Percentiles rank a stretch among this genome's conserved stretches.
These are phyloP conservation scores for Aureobasidium pullulans DNA, from an alignment of 2,329 filamentous ascomycete genomes.

Conservation along the genomic window DNA sequence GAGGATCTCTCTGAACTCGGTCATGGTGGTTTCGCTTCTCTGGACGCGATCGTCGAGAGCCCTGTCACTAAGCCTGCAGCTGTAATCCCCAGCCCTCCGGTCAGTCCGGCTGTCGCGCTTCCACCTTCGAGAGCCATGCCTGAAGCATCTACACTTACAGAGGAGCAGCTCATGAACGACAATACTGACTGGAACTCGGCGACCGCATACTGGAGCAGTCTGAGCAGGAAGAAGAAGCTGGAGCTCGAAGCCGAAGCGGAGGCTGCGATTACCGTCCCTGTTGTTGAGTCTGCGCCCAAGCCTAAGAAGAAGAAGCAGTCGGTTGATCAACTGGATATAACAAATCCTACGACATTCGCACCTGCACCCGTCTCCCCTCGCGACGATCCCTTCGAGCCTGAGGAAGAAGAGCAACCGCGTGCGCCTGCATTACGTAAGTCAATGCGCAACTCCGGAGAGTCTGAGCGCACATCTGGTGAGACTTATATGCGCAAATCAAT, in stretches of 20 bases:
- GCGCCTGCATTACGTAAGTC: slow-evolving; percentile 34
- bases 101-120: slow-evolving; percentile 21
- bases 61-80: slow-evolving; percentile 33
- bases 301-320: slow-evolving; percentile 35
- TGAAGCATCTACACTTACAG: slow-evolving; percentile 7
- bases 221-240: slow-evolving; percentile 56
- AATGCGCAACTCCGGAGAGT: slow-evolving; percentile 17
- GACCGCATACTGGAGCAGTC: slow-evolving; percentile 61
- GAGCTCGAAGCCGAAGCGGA: slow-evolving; percentile 53
- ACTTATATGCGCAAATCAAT: slow-evolving; percentile 32
- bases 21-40: slow-evolving; percentile 60
- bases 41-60: slow-evolving; percentile 63
- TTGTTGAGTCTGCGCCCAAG: slow-evolving; percentile 40
- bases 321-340: slow-evolving; percentile 16
- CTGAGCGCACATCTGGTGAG: slow-evolving; percentile 16
- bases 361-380: slow-evolving; percentile 8
- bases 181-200: slow-evolving; percentile 56
- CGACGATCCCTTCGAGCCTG: background rate
- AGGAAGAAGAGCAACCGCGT: background rate
- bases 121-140: slow-evolving; percentile 1
- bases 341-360: slow-evolving; percentile 13
- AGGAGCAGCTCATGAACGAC: slow-evolving; percentile 21
- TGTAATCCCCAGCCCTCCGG: slow-evolving; percentile 15
- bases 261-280: slow-evolving; percentile 18
- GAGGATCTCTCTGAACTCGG: slow-evolving; percentile 63